phyloP scores from a whole-genome alignment of 2,329 filamentous ascomycete genomes.

The Huntiella abstrusa region DNA sequence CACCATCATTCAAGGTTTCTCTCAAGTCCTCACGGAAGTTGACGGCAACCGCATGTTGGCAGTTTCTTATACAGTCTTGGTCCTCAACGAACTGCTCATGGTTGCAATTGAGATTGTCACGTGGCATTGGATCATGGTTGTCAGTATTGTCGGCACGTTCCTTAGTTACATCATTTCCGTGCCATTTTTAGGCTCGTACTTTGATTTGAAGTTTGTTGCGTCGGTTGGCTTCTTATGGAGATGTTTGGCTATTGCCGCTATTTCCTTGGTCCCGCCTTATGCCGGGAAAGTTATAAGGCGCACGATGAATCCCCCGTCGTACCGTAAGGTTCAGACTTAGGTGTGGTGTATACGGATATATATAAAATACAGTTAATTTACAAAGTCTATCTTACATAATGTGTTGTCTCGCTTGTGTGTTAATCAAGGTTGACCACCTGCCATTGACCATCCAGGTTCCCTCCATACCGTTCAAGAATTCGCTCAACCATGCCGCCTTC shows the following conservation, averaged over 20 bases:
- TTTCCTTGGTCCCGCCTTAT: conserved; percentile 74
- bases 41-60: conserved; percentile 62
- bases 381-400: background rate
- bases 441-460: conserved; percentile 4
- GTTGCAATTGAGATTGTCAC: conserved; percentile 92
- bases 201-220: conserved; percentile 63
- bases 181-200: conserved; percentile 78
- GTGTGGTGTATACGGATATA: background rate
- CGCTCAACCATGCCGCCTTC: conserved; percentile 10
- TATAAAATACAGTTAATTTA: background rate
- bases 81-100: conserved; percentile 93
- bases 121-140: conserved; percentile 87
- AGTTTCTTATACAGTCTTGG: conserved; percentile 77
- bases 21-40: conserved; percentile 68
- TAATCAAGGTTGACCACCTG: conserved; percentile 11
- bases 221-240: conserved; percentile 77
- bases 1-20: conserved; percentile 83
- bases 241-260: conserved; percentile 57
- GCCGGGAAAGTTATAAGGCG: conserved; percentile 67
- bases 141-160: conserved; percentile 66
- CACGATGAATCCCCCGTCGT: conserved; percentile 78
- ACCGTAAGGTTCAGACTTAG: conserved; percentile 72
- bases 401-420: background rate
- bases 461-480: conserved; percentile 6
- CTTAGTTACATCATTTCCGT: conserved; percentile 63